Percentiles rank a stretch among this genome's conserved stretches.
These are phyloP conservation scores for Atkinsonella hypoxylon DNA, from an alignment of 2,329 filamentous ascomycete species.

Conservation along the genomic window DNA sequence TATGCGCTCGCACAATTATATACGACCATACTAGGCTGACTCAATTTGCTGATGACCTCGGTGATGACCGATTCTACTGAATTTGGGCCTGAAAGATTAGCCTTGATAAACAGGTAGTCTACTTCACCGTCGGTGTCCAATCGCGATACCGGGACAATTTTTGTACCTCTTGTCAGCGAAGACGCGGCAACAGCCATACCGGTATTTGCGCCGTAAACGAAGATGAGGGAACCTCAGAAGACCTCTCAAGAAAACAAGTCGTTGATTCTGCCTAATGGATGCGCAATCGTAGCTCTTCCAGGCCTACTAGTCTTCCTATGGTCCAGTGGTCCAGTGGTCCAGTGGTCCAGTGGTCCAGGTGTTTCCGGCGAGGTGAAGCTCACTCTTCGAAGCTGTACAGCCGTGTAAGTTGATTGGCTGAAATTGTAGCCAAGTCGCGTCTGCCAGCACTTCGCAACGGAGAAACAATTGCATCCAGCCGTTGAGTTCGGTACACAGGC, in stretches of 20 bases:
- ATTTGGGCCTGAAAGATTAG: not conserved
- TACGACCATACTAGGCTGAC: slow-evolving; percentile 1
- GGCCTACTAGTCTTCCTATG: not conserved
- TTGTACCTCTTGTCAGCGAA: not conserved
- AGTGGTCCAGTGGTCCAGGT: no score
- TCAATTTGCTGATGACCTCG: not conserved
- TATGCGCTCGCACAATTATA: not conserved
- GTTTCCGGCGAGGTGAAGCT: not conserved
- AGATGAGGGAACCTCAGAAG: not conserved
- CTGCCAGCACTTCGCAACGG: not conserved
- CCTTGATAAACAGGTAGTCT: not conserved
- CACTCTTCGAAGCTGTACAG: not conserved
- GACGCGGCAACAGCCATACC: not conserved
- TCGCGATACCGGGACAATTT: not conserved
- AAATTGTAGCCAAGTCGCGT: not conserved
- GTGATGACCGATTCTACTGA: not conserved
- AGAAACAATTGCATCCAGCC: not conserved
- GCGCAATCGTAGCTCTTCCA: no score
- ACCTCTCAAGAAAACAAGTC: no score
- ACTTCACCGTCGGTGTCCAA: not conserved
- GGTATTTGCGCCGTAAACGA: slow-evolving; percentile 1
- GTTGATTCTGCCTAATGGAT: no score
- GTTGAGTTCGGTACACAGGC: not conserved
- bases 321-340: not conserved
- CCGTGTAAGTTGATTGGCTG: slow-evolving; percentile 1